These are phyloP conservation scores for Xenosphaeropsis pyriputrescens DNA, from an alignment of 2,329 filamentous ascomycete species.

Conservation along the genomic window DNA sequence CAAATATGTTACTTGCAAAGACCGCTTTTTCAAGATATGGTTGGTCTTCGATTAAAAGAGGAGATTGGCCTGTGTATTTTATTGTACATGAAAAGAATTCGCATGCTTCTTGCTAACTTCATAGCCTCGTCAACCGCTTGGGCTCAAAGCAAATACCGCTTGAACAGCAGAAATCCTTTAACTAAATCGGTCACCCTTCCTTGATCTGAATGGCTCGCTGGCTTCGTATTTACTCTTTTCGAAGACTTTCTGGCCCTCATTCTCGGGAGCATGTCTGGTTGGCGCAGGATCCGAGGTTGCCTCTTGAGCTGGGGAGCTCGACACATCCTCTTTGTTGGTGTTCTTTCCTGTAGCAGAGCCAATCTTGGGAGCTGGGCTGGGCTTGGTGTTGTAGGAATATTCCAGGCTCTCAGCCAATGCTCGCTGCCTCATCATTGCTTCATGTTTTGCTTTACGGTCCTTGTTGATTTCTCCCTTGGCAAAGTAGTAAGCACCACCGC, in stretches of 20 bases:
- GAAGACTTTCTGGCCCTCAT: slow-evolving; percentile 46
- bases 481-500: slow-evolving; percentile 87
- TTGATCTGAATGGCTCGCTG: slow-evolving; percentile 56
- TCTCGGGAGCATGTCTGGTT: slow-evolving; percentile 64
- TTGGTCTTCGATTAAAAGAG: no score
- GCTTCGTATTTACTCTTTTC: slow-evolving; percentile 91
- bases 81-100: no score
- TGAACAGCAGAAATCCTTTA: slow-evolving; percentile 14
- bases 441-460: slow-evolving; percentile 61
- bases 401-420: slow-evolving; percentile 40
- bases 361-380: slow-evolving; percentile 21
- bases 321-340: slow-evolving; percentile 31
- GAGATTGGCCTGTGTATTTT: no score
- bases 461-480: slow-evolving; percentile 91
- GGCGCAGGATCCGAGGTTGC: slow-evolving; percentile 69
- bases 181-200: slow-evolving; percentile 76
- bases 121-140: no score
- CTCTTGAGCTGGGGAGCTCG: slow-evolving; percentile 55
- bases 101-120: no score
- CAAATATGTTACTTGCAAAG: no score
- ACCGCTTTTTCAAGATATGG: no score
- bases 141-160: no score
- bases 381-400: slow-evolving; percentile 24
- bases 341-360: slow-evolving; percentile 4
- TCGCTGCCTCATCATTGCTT: slow-evolving; percentile 45